These are phyloP conservation scores for Cymbopogon citratus DNA, from an alignment of 176 grass and related monocot genomes.

Conservation along the genomic window DNA sequence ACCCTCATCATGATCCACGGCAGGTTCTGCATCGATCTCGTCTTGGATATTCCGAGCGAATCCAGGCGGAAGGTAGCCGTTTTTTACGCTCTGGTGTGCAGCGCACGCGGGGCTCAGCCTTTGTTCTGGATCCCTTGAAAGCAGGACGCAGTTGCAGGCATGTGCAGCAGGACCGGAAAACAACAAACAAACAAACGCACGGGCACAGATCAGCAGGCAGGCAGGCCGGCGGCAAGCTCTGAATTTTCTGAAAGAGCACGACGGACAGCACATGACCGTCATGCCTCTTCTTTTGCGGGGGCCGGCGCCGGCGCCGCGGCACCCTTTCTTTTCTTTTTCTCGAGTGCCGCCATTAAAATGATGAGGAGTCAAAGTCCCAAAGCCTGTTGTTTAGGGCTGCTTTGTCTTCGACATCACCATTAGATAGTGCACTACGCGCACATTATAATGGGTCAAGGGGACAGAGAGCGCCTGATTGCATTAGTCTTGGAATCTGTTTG, in stretches of 20 bases:
- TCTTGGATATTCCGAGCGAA: background rate
- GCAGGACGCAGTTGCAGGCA: background rate
- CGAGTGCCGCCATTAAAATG: constrained; percentile 6
- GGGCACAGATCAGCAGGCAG: background rate
- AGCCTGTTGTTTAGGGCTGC: constrained; percentile 13
- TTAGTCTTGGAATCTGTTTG: background rate
- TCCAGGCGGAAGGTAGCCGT: background rate
- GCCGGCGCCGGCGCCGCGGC: constrained; percentile 15
- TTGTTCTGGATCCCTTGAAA: background rate
- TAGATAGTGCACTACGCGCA: background rate
- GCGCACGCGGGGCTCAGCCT: background rate
- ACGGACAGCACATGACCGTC: background rate
- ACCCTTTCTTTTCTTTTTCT: background rate
- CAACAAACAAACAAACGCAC: background rate
- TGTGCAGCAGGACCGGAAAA: background rate
- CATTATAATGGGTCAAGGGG: background rate
- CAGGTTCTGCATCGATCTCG: background rate
- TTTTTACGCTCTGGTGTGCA: background rate
- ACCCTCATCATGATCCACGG: background rate
- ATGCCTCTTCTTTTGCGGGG: too few species aligned
- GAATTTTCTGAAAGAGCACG: background rate
- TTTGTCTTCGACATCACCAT: background rate
- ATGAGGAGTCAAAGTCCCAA: constrained; percentile 49
- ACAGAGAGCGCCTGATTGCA: background rate
- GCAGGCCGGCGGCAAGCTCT: background rate